Percentiles rank a stretch among this genome's conserved stretches.
Conservation (phyloP, 176 grass and related monocot genomes). For the bread wheat (Triticum aestivum) region DNA sequence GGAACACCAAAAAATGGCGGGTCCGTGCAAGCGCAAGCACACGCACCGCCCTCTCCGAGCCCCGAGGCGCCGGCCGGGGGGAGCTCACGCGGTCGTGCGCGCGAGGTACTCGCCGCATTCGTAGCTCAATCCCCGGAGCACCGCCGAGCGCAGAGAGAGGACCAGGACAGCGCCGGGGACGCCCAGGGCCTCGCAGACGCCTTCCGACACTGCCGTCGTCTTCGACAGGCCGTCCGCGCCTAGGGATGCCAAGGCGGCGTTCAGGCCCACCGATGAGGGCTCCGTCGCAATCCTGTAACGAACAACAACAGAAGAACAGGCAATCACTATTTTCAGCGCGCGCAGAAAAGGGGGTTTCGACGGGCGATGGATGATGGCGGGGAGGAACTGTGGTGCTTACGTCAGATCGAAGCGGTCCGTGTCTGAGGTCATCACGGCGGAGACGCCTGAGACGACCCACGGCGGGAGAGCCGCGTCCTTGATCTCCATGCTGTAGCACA, state of each 20-base stretch:
- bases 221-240: not conserved
- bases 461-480: conserved; percentile 60
- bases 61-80: too few relatives aligned
- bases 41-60: too few relatives aligned
- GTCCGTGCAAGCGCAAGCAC: too few relatives aligned
- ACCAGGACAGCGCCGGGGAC: conserved; percentile 39
- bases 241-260: conserved; percentile 50
- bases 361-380: not conserved
- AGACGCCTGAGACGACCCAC: conserved; percentile 73
- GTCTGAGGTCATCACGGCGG: conserved; percentile 53
- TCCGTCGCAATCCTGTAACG: conserved; percentile 46
- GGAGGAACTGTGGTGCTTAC: conserved; percentile 16
- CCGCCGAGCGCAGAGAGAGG: conserved; percentile 27
- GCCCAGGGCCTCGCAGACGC: conserved; percentile 16
- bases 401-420: conserved; percentile 47
- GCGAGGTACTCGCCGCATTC: conserved; percentile 39
- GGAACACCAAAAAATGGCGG: too few relatives aligned
- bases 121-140: conserved; percentile 54
- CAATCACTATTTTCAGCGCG: not conserved
- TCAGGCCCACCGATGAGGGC: conserved; percentile 48
- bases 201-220: not conserved
- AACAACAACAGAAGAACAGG: too few relatives aligned
- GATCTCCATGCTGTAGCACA: conserved; percentile 86
- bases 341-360: not conserved
- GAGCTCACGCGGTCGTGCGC: conserved; percentile 22